Evolutionary conservation across 768 basidiomycete genomes (phyloP).

Genomic region (Hericium erinaceus): DNA sequence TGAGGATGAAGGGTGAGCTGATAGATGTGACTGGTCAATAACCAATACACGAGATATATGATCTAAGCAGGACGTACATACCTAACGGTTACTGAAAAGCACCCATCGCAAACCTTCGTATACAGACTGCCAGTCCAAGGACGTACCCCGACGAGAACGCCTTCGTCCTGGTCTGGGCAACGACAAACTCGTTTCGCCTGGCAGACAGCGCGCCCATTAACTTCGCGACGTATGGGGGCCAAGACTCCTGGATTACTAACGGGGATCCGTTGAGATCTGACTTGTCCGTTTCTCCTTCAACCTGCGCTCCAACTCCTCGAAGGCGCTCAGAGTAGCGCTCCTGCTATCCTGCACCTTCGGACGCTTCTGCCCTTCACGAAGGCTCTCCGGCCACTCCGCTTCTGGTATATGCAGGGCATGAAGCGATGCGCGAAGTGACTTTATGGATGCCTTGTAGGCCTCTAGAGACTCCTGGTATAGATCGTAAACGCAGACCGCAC

Average conservation of each 20-base stretch:
- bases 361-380: slow-evolving; percentile 26
- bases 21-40: no score
- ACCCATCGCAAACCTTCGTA: slow-evolving; percentile 1
- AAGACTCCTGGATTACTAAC: no score
- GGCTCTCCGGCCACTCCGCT: slow-evolving; percentile 53
- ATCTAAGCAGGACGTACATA: background rate
- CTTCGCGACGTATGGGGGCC: no score
- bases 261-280: no score
- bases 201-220: no score
- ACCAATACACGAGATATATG: no score
- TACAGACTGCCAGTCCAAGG: background rate
- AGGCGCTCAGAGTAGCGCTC: slow-evolving; percentile 44
- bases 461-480: slow-evolving; percentile 68
- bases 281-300: slow-evolving; percentile 36
- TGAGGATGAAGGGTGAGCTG: no score
- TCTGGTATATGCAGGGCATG: slow-evolving; percentile 38
- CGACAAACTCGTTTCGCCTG: no score
- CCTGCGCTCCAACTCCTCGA: slow-evolving; percentile 60
- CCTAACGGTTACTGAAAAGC: background rate
- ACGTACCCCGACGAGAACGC: no score
- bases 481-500: slow-evolving; percentile 87
- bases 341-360: slow-evolving; percentile 12
- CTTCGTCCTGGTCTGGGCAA: no score
- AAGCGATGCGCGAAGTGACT: slow-evolving; percentile 42
- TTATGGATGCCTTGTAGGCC: slow-evolving; percentile 49